Conservation (phyloP, 1,139 yeast species). For the Sugiyamaella paludigena region DNA sequence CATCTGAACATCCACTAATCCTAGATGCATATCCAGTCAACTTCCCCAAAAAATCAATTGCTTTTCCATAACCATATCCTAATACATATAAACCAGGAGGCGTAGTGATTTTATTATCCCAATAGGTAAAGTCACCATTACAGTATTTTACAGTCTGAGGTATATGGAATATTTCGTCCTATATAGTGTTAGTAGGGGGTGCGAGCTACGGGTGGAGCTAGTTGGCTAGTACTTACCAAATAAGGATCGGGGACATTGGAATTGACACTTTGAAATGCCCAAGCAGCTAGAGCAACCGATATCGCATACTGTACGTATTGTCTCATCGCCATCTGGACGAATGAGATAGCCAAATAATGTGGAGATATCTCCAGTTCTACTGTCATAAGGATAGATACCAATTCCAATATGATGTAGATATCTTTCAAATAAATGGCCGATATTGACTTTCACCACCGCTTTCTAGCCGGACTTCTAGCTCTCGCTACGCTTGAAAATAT, state of each 20-base stretch:
- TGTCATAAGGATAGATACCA: no score
- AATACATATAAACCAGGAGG: conserved; percentile 89
- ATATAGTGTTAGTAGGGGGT: conserved; percentile 13
- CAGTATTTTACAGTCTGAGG: conserved; percentile 74
- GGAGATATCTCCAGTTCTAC: no score
- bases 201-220: neutral
- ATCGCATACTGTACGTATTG: conserved; percentile 7
- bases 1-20: conserved; percentile 26
- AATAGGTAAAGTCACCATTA: conserved; percentile 53
- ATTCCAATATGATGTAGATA: no score
- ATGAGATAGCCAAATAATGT: no score
- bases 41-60: conserved; percentile 25
- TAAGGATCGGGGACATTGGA: conserved; percentile 33
- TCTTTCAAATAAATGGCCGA: no score
- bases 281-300: conserved; percentile 14
- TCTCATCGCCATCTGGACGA: conserved; percentile 1
- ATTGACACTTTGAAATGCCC: conserved; percentile 24
- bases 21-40: conserved; percentile 18
- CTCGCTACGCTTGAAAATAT: no score
- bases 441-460: no score
- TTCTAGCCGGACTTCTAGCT: no score
- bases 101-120: conserved; percentile 94
- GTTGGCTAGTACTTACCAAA: conserved; percentile 18
- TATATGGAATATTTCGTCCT: conserved; percentile 83
- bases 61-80: conserved; percentile 51